Base-by-base conservation (phyloP, 2,329 filamentous ascomycete genomes). In the Fusarium guadeloupense region DNA sequence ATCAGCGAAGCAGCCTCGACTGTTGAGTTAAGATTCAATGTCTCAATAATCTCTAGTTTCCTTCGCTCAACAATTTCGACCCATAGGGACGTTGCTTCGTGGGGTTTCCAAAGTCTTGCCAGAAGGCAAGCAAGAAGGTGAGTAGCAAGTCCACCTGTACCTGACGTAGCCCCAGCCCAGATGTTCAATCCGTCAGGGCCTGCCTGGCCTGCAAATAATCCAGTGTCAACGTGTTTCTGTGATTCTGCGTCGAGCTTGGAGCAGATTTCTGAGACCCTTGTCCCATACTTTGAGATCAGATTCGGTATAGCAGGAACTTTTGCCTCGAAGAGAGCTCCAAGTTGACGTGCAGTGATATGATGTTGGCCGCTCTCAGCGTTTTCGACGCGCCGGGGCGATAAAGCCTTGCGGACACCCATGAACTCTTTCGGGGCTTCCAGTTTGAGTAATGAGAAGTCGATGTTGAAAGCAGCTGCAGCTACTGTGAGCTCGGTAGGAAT, bases 61-160 rank as follows among this genome's bases (percentile, higher is more conserved):
- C 28, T 31, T 7, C 6, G 6, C 9, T 12, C 4, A 17, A 55
- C 25, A 20, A 55, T 40, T 33, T 57, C 41, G 8, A 21, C 39
- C 46, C 53, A 57, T 13, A 57, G 48, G 19, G 23, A 25, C 10
- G 26, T 42, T 2, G 54, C 54, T 12, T 38, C 34, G 37, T 30
- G 37, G 16, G 47, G 37, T 28, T 47, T 34, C 37, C 40, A 57
- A 9, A 34, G 34, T 12, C 46, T 8, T 9, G 42, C 54, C 17
- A 57, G 38, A 47, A 57, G 52, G 28, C 54, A 57, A 13, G 54
- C 47, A 8, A 57, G 54, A 12, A 57, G 47, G 16, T 43, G 41
- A 25, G 28, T 38, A 8, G 19, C 26, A 28, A 57, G 9, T 4
- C 47, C 38, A 7, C 23, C 42, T 2, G 33, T 13, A 9, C 31